Evolutionary conservation across 169 alveolate genomes (phyloP), one percentile per base, ranked within the genome.

Genomic region (Plasmodium ovale): DNA sequence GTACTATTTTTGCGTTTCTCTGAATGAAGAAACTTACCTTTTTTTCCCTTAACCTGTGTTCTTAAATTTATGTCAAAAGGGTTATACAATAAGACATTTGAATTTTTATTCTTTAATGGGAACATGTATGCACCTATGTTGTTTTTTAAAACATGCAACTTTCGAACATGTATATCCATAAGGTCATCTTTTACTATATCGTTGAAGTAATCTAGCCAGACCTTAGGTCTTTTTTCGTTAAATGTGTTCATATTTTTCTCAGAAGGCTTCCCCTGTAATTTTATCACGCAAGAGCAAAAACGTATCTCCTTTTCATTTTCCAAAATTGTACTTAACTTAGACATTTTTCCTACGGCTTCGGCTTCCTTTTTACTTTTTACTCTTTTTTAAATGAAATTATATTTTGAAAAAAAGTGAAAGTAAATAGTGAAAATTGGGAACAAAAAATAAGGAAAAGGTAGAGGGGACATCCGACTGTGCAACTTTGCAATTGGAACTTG

Each of bases 181-280:
- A 72, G 35, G 3, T 87, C 92, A 29, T 72, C 88, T 71, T 51
- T 21, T 25, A 71, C 88, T 27, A 68, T 33, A 58, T 87, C 77
- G 37, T 54, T 87, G 19, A 72, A 68, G 5, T 67, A 29, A 60
- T 77, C 88, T 10, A 85, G 35, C 91, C 91, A 74, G 37, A 10
- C 54, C 68, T 69, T 73, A 31, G 72, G 42, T 6, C 65, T 60
- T 29, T 53, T 33, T n/a, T 21, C 39, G 12, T 44, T 72, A 35
- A 16, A 47, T n/a, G 84, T 47, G 25, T 25, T 4, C 44, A 51
- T 42, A 7, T 53, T 58, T 27, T 56, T 33, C 14, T 16, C 72
- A 7, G 9, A 49, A 14, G 16, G 14, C 44, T 37, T 54, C 10
- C 58, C 87, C 25, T 68, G 47, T 53, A 69, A 49, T 79, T 44